Conservation (phyloP, 345 rosid species). For the Gossypium australe region DNA sequence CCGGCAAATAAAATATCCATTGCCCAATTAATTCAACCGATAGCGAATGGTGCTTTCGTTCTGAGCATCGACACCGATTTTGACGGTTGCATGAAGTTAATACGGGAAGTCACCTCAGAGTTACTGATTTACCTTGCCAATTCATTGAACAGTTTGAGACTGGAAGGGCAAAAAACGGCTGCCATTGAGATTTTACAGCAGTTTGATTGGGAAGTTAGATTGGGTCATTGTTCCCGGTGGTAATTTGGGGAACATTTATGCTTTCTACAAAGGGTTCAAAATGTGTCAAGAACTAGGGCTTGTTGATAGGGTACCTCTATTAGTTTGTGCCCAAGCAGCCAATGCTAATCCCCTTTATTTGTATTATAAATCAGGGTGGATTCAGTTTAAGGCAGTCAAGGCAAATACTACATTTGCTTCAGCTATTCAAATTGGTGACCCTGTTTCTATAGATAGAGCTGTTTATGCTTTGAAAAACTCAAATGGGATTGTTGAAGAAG, state of each 20-base stretch:
- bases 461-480: constrained; percentile 71
- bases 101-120: constrained; percentile 71
- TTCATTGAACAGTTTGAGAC: constrained; percentile 74
- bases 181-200: constrained; percentile 91
- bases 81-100: constrained; percentile 86
- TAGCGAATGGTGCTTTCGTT: constrained; percentile 86
- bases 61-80: constrained; percentile 83
- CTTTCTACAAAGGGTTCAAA: constrained; percentile 82
- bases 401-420: constrained; percentile 79
- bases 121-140: constrained; percentile 78
- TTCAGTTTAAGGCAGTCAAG: constrained; percentile 59
- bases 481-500: constrained; percentile 83
- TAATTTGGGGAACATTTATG: constrained; percentile 79
- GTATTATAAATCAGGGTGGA: constrained; percentile 73
- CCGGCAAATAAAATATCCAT: constrained; percentile 81
- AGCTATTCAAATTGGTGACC: constrained; percentile 90
- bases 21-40: constrained; percentile 86
- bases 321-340: constrained; percentile 88
- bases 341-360: constrained; percentile 87
- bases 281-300: constrained; percentile 82
- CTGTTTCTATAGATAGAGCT: constrained; percentile 84
- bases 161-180: constrained; percentile 90
- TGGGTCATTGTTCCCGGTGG: constrained; percentile 98
- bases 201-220: constrained; percentile 79
- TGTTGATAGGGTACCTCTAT: constrained; percentile 66